These are phyloP conservation scores for Elongisporangium undulatum DNA, from an alignment of 352 stramenopile genomes.

Conservation along the genomic window DNA sequence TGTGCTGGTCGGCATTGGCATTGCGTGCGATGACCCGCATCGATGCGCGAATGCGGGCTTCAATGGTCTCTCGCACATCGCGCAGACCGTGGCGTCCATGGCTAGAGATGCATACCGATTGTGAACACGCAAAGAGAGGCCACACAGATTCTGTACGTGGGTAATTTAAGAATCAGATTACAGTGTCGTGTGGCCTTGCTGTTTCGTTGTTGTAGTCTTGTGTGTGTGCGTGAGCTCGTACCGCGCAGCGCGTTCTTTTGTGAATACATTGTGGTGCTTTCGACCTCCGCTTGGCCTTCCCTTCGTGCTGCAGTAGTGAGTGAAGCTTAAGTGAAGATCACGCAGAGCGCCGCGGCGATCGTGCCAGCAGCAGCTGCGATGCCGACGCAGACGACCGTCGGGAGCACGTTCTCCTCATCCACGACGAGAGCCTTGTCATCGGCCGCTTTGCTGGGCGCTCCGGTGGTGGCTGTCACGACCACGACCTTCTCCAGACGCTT, in stretches of 20 bases:
- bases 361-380: constrained; percentile 56
- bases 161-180: not conserved
- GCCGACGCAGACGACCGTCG: constrained; percentile 36
- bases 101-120: constrained; percentile 49
- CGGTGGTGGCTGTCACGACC: constrained; percentile 3
- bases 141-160: not conserved
- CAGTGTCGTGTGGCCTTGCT: not conserved
- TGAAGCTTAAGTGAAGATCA: constrained; percentile 44
- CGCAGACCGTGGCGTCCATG: constrained; percentile 28
- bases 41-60: constrained; percentile 47
- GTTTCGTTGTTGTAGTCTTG: constrained; percentile 3
- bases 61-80: constrained; percentile 17
- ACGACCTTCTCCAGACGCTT: constrained; percentile 31
- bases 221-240: not conserved
- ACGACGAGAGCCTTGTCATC: constrained; percentile 2
- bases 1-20: constrained; percentile 50
- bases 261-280: not conserved
- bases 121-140: constrained; percentile 9
- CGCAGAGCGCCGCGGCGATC: constrained; percentile 51
- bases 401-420: constrained; percentile 26
- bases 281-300: not conserved
- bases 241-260: constrained; percentile 15
- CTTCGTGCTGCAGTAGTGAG: constrained; percentile 1
- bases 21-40: constrained; percentile 69
- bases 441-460: constrained; percentile 4